These are phyloP conservation scores for Chaetomium globosum DNA, from an alignment of 2,329 filamentous ascomycete genomes.

Conservation along the genomic window DNA sequence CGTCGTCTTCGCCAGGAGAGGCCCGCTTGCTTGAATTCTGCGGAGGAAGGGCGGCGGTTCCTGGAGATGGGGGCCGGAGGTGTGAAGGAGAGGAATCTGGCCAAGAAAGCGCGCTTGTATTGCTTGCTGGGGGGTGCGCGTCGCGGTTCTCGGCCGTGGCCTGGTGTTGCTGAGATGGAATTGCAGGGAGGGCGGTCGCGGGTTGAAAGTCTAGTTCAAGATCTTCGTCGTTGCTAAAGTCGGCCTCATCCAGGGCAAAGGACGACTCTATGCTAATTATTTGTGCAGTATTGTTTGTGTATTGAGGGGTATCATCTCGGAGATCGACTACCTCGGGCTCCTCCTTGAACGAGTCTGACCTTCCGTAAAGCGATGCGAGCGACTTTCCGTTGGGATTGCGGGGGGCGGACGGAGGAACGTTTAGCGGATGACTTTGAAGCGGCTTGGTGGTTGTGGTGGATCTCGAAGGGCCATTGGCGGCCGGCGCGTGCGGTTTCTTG, in stretches of 20 bases:
- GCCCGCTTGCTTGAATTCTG: slow-evolving; percentile 48
- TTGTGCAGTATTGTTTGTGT: slow-evolving; percentile 33
- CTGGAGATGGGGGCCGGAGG: slow-evolving; percentile 43
- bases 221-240: slow-evolving; percentile 83
- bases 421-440: slow-evolving; percentile 43
- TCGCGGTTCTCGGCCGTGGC: slow-evolving; percentile 8
- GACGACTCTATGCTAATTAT: slow-evolving; percentile 32
- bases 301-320: slow-evolving; percentile 39
- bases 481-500: slow-evolving; percentile 46
- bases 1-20: slow-evolving; percentile 41
- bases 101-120: slow-evolving; percentile 62
- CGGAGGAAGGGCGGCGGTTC: slow-evolving; percentile 24
- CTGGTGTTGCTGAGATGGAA: slow-evolving; percentile 32
- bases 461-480: slow-evolving; percentile 37
- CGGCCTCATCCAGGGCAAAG: slow-evolving; percentile 75
- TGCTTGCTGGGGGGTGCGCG: slow-evolving; percentile 34
- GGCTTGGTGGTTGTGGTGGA: slow-evolving; percentile 31
- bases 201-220: slow-evolving; percentile 70
- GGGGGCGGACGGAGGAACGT: slow-evolving; percentile 37
- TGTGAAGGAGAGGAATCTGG: slow-evolving; percentile 65
- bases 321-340: slow-evolving; percentile 45
- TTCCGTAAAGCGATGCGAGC: slow-evolving; percentile 49
- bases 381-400: slow-evolving; percentile 27
- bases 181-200: slow-evolving; percentile 54
- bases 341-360: slow-evolving; percentile 54